Percentiles rank a stretch among this genome's conserved stretches.
phyloP scores from a whole-genome alignment of 139 green algal species.

The Deuterostichococcus epilithicus region DNA sequence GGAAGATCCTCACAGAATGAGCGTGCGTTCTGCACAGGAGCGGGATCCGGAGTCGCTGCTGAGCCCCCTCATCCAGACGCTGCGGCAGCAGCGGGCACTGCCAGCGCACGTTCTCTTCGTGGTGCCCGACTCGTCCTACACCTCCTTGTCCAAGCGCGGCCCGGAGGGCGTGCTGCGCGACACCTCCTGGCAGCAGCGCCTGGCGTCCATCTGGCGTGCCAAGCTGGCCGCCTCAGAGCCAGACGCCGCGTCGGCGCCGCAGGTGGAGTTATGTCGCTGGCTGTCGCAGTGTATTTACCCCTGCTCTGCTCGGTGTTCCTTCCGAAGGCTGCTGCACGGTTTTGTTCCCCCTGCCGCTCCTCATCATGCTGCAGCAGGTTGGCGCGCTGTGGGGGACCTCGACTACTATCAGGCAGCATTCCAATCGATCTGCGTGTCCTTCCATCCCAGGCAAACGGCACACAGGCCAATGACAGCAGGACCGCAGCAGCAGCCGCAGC shows the following conservation, averaged over 20 bases:
- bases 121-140: conserved; percentile 53
- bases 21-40: conserved; percentile 39
- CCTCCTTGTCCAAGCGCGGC: conserved; percentile 14
- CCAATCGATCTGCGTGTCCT: no score
- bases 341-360: no score
- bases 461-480: no score
- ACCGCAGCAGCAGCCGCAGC: no score
- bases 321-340: not conserved
- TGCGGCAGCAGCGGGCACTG: conserved; percentile 27
- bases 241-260: no score
- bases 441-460: not conserved
- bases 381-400: no score
- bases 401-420: no score
- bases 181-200: conserved; percentile 51
- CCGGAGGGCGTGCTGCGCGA: conserved; percentile 18
- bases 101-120: conserved; percentile 70
- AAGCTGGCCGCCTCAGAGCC: not conserved
- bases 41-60: conserved; percentile 77
- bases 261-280: no score
- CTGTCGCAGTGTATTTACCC: no score
- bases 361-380: no score
- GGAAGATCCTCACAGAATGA: not conserved
- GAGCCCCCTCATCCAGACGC: conserved; percentile 39
- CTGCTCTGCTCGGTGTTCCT: no score
- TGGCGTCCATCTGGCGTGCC: conserved; percentile 44